These are phyloP conservation scores for Diplotaxis tenuifolia DNA, from an alignment of 345 rosid genomes.

Conservation along the genomic window DNA sequence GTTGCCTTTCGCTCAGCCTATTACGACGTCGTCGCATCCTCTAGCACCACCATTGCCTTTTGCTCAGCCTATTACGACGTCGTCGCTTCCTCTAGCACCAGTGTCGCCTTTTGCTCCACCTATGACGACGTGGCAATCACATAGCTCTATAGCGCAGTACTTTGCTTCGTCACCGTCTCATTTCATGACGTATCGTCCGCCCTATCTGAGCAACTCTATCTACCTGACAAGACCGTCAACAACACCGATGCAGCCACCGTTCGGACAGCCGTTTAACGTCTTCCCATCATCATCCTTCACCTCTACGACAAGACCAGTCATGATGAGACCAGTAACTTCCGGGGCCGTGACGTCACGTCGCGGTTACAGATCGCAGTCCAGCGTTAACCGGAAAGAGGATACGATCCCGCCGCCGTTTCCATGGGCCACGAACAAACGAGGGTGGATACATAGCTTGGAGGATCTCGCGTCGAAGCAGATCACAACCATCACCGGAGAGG, in stretches of 20 bases:
- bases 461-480: slow-evolving; percentile 43
- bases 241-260: not conserved
- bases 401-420: slow-evolving; percentile 50
- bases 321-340: not conserved
- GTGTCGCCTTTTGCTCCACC: not conserved
- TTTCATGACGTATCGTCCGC: not conserved
- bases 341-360: slow-evolving; percentile 7
- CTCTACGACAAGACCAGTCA: not conserved
- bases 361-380: not conserved
- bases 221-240: not conserved
- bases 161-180: not conserved
- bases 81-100: not conserved
- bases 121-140: slow-evolving; percentile 1
- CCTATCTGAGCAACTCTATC: not conserved
- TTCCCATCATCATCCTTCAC: not conserved
- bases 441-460: slow-evolving; percentile 44
- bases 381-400: slow-evolving; percentile 31
- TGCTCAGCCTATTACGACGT: not conserved
- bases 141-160: not conserved
- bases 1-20: not conserved
- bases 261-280: not conserved
- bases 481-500: slow-evolving; percentile 41
- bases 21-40: not conserved
- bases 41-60: not conserved
- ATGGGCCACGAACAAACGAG: slow-evolving; percentile 65